A percentile compares a stretch with the other conserved stretches of the same genome.
These are phyloP conservation scores for Rhododendron ovatum DNA, from an alignment of 148 eudicot genomes.

Conservation along the genomic window DNA sequence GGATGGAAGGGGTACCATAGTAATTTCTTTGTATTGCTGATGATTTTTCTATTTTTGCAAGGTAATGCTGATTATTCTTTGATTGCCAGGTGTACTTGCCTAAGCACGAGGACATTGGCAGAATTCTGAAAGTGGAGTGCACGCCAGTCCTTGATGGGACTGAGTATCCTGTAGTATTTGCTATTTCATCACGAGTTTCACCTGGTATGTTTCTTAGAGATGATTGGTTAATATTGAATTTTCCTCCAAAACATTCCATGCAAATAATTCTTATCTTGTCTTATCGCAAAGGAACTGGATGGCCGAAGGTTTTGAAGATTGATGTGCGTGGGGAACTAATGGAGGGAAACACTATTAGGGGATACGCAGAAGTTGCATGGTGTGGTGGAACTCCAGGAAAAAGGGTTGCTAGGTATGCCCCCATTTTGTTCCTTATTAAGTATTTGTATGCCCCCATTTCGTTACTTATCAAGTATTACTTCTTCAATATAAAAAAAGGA, in stretches of 20 bases:
- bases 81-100: slow-evolving; percentile 72
- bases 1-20: neutral
- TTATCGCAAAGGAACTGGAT: slow-evolving; percentile 69
- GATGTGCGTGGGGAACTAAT: slow-evolving; percentile 79
- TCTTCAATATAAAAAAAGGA: neutral
- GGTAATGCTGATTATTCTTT: slow-evolving; percentile 5
- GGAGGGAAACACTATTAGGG: slow-evolving; percentile 77
- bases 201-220: slow-evolving; percentile 52
- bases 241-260: neutral
- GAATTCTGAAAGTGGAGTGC: slow-evolving; percentile 85
- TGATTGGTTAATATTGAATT: slow-evolving; percentile 1
- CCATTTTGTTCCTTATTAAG: neutral
- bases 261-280: slow-evolving; percentile 13
- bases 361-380: slow-evolving; percentile 90
- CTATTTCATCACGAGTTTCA: slow-evolving; percentile 78
- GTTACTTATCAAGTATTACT: neutral
- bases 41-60: neutral
- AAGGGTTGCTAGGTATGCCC: slow-evolving; percentile 78
- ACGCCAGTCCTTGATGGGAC: slow-evolving; percentile 61
- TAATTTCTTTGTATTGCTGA: neutral
- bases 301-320: slow-evolving; percentile 90
- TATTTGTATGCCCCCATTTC: neutral
- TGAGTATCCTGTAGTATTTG: slow-evolving; percentile 73
- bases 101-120: slow-evolving; percentile 60
- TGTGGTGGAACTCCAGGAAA: slow-evolving; percentile 97